phyloP scores from a whole-genome alignment of 2,329 filamentous ascomycete species.

The Aschersonia sp. region DNA sequence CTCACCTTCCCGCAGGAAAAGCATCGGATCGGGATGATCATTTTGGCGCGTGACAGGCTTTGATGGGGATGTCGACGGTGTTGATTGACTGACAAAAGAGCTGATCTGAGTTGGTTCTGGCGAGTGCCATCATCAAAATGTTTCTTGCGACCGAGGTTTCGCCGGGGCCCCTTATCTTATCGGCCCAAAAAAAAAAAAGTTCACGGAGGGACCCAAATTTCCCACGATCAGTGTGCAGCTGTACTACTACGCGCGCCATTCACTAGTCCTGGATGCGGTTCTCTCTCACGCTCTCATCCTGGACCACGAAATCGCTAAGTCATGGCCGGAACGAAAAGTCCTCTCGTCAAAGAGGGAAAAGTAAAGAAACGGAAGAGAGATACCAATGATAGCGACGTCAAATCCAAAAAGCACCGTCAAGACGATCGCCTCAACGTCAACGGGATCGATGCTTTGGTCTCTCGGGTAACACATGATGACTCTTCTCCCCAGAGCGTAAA shows the following conservation, averaged over 20 bases:
- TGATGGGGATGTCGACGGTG: too few relatives aligned
- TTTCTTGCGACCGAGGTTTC: slow-evolving; percentile 14
- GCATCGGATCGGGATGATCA: slow-evolving; percentile 98
- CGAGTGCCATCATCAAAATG: slow-evolving; percentile 6
- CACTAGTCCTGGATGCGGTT: background rate
- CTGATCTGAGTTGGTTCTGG: too few relatives aligned
- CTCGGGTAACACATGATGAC: background rate
- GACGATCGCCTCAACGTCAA: slow-evolving; percentile 15
- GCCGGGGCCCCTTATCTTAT: slow-evolving; percentile 24
- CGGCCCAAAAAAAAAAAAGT: slow-evolving; percentile 21
- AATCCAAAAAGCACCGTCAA: slow-evolving; percentile 25
- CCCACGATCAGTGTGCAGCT: slow-evolving; percentile 5
- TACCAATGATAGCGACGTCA: slow-evolving; percentile 23
- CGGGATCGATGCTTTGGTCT: background rate
- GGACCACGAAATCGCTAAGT: slow-evolving; percentile 5
- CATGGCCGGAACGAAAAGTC: slow-evolving; percentile 20
- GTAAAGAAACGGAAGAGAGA: slow-evolving; percentile 34
- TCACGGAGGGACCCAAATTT: slow-evolving; percentile 26
- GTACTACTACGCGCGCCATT: background rate
- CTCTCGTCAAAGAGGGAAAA: slow-evolving; percentile 19
- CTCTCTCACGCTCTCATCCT: slow-evolving; percentile 4
- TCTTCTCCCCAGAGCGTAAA: background rate
- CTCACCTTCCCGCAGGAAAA: slow-evolving; percentile 97
- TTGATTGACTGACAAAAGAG: too few relatives aligned
- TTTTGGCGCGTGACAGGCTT: slow-evolving; percentile 19